Base-by-base conservation (phyloP, 1,284 basidiomycete species). In the Phylloboletellus chloephorus region DNA sequence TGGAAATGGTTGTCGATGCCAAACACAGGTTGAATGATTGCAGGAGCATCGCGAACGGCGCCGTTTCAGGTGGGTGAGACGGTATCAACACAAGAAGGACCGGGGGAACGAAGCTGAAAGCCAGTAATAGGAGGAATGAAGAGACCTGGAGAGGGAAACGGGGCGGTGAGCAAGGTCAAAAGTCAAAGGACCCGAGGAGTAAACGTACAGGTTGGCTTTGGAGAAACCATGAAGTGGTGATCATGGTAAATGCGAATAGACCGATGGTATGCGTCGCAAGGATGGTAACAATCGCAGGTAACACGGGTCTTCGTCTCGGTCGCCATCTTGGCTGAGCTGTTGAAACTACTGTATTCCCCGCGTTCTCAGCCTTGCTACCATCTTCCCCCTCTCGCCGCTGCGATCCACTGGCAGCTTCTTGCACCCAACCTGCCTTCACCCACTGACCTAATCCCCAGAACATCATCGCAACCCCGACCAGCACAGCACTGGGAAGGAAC, bases 401-500 rank as follows among this genome's bases (percentile, higher is more conserved):
- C 6, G 25, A 31, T 11, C 12, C 25, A 5, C 16, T 30, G 12
- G 20, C 31, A 17, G 24, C 30, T 11, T 63, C 57, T 31, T 50
- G 41, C 5, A 50, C 43, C 77, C 85, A 79, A n/a, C 74, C 76
- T 33, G 81, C 74, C 50, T 78, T 62, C 8, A 78, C 69, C 89
- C 89, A 90, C 40, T 72, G 65, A 37, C 73, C 63, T 31, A 97
- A 68, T 0, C 92, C 93, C 28, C 74, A 74, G 50, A 94, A 78
- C 60, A 93, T 86, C 68, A 94, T 75, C 0, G 81, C 82, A 10
- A 88, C 75, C 31, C 88, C 86, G 37, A 95, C 73, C 5, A 95
- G 57, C 20, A 96, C 74, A 0, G 78, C 87, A 39, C 88, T 88
- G 0, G 93, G 91, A 3, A 97, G 74, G 62, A 90, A 97, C 56